Conservation (phyloP, 2,329 filamentous ascomycete species). For the Cadophora sp. region DNA sequence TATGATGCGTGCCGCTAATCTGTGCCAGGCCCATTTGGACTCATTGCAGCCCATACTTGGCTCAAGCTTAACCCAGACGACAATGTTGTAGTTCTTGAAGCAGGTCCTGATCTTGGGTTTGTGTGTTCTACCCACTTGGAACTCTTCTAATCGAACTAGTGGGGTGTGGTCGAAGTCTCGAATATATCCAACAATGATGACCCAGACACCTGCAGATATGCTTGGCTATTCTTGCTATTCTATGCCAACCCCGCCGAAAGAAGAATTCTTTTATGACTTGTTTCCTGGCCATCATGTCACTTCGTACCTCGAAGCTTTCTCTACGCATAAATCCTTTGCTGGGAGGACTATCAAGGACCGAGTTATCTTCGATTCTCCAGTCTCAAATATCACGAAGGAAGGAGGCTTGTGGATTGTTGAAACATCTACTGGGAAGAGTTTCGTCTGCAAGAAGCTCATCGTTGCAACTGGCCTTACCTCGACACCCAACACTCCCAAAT, state of each 20-base stretch:
- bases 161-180: constrained; percentile 26
- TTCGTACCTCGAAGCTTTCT: constrained; percentile 42
- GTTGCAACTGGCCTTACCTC: constrained; percentile 46
- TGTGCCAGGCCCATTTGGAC: constrained; percentile 23
- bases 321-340: constrained; percentile 29
- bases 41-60: constrained; percentile 30
- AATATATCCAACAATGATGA: constrained; percentile 30
- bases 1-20: background rate
- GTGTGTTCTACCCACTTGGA: background rate
- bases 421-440: constrained; percentile 4
- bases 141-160: background rate
- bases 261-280: constrained; percentile 38
- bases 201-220: constrained; percentile 43
- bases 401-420: constrained; percentile 33
- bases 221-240: constrained; percentile 44
- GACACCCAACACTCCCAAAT: constrained; percentile 38
- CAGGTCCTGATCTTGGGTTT: constrained; percentile 27
- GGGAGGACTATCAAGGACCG: constrained; percentile 36
- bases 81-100: constrained; percentile 29
- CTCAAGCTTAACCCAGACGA: constrained; percentile 29
- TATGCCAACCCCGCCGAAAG: constrained; percentile 40
- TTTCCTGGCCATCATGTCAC: constrained; percentile 43
- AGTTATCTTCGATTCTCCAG: constrained; percentile 36
- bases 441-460: constrained; percentile 42
- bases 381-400: constrained; percentile 35